Evolutionary conservation across 2,329 filamentous ascomycete species (phyloP).

Genomic region (Sporothrix brunneoviolacea): DNA sequence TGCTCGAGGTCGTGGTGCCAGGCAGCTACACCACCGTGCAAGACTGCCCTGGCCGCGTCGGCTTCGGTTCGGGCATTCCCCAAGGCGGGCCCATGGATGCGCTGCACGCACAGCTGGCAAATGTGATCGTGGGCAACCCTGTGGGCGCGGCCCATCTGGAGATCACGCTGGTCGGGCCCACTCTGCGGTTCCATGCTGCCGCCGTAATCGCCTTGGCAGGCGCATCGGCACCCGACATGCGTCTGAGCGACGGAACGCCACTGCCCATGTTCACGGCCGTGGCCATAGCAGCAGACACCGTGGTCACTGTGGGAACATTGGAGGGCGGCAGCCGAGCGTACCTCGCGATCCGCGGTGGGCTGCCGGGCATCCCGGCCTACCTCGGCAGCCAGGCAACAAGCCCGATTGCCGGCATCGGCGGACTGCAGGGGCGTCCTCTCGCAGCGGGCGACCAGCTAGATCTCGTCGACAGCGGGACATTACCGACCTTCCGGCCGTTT

Average conservation of each 20-base stretch:
- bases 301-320: too few species aligned
- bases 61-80: conserved; percentile 35
- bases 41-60: conserved; percentile 34
- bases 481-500: too few species aligned
- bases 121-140: conserved; percentile 29
- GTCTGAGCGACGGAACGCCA: conserved; percentile 22
- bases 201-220: conserved; percentile 23
- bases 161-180: conserved; percentile 28
- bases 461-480: too few species aligned
- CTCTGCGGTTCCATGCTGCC: conserved; percentile 29
- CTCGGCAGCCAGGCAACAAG: too few species aligned
- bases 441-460: too few species aligned
- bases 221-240: not conserved
- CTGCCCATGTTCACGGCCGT: conserved; percentile 31
- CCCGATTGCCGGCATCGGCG: too few species aligned
- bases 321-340: too few species aligned
- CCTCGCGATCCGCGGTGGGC: too few species aligned
- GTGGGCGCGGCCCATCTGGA: conserved; percentile 28
- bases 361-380: too few species aligned
- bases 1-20: conserved; percentile 24
- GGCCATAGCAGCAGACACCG: too few species aligned
- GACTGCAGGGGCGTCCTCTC: too few species aligned
- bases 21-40: conserved; percentile 6
- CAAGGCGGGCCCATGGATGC: conserved; percentile 36
- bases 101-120: conserved; percentile 29